These are phyloP conservation scores for Tetradesmus lagerheimii DNA, from an alignment of 139 green algal genomes.

Conservation along the genomic window DNA sequence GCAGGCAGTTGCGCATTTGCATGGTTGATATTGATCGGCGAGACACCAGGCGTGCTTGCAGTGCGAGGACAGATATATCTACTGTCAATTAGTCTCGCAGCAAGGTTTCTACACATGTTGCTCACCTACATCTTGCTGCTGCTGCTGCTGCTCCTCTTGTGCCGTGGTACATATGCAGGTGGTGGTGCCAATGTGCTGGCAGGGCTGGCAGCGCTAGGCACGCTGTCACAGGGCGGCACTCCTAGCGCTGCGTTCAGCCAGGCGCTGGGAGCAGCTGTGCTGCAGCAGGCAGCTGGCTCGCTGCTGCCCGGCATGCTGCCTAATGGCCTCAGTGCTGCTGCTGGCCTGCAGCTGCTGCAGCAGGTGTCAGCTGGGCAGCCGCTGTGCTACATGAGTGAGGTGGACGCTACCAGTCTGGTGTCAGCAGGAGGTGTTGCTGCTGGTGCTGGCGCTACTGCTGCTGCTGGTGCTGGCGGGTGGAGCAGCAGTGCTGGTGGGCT, in stretches of 20 bases:
- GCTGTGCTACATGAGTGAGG: slow-evolving; percentile 33
- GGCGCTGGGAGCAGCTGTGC: slow-evolving; percentile 24
- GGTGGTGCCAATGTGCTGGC: slow-evolving; percentile 35
- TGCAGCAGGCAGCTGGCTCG: slow-evolving; percentile 25
- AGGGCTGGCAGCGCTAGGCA: not conserved
- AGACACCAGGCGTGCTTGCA: too few relatives aligned
- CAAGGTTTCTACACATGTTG: too few relatives aligned
- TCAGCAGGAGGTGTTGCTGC: not conserved
- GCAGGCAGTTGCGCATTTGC: too few relatives aligned
- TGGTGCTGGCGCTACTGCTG: not conserved
- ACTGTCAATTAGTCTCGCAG: too few relatives aligned
- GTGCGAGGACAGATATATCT: too few relatives aligned
- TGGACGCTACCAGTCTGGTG: slow-evolving; percentile 9
- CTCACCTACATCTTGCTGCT: too few relatives aligned
- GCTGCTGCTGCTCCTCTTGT: too few relatives aligned
- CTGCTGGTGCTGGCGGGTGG: not conserved
- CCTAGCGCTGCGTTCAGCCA: not conserved
- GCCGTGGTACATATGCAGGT: not conserved
- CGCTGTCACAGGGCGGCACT: not conserved
- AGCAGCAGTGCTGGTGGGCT: not conserved
- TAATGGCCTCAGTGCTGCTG: slow-evolving; percentile 7
- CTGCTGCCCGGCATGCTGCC: slow-evolving; percentile 15
- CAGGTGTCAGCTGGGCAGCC: slow-evolving; percentile 15
- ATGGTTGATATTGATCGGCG: too few relatives aligned
- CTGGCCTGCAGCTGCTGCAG: slow-evolving; percentile 34